Conservation (phyloP, 768 basidiomycete genomes). For the Tulasnella calospora region DNA sequence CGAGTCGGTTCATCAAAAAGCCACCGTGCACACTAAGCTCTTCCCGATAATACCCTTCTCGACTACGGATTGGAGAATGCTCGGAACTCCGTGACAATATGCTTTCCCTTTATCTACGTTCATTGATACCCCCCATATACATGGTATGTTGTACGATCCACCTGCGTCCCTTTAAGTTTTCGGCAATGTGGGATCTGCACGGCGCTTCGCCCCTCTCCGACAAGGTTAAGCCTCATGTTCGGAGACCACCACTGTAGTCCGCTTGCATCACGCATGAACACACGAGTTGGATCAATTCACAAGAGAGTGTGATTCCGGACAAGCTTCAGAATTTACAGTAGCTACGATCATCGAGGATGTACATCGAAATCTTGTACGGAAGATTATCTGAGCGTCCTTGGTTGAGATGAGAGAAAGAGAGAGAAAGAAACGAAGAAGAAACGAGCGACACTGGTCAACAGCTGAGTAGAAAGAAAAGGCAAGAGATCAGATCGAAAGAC, state of each 20-base stretch:
- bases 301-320: background rate
- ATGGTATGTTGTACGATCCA: background rate
- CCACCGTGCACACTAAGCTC: background rate
- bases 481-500: background rate
- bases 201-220: background rate
- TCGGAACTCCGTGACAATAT: background rate
- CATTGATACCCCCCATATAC: background rate
- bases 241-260: background rate
- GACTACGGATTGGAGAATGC: background rate
- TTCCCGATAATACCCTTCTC: background rate
- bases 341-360: background rate
- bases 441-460: background rate
- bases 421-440: background rate
- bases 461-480: background rate
- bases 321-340: background rate
- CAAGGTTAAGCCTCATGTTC: background rate
- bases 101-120: background rate
- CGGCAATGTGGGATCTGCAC: background rate
- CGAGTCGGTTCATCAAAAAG: background rate
- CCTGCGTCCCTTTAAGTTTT: background rate
- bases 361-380: background rate
- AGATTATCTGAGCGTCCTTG: slow-evolving; percentile 4
- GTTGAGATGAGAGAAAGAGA: background rate
- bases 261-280: background rate
- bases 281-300: background rate